A percentile compares a stretch with the other conserved stretches of the same genome.
These are phyloP conservation scores for Heterobasidion occidentale DNA, from an alignment of 1,284 basidiomycete species.

Conservation along the genomic window DNA sequence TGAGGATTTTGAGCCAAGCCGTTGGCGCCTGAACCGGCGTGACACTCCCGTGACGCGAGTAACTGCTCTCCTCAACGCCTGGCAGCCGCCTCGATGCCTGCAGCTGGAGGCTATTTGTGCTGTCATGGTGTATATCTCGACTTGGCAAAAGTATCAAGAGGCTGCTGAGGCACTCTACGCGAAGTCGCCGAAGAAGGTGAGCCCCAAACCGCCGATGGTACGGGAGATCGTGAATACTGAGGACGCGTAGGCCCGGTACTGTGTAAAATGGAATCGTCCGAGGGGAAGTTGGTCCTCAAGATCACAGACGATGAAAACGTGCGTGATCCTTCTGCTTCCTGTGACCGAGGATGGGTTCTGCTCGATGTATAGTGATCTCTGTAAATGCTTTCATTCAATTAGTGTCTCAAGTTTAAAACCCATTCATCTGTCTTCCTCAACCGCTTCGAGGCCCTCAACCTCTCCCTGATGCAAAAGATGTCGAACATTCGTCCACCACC, in stretches of 20 bases:
- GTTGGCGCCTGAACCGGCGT: too few relatives aligned
- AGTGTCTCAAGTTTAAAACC: conserved; percentile 95
- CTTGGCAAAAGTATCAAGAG: conserved; percentile 82
- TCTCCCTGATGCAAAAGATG: conserved; percentile 77
- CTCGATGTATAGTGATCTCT: not conserved
- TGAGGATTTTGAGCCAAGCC: too few relatives aligned
- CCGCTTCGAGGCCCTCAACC: conserved; percentile 88
- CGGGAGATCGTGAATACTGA: conserved; percentile 3
- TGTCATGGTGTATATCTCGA: conserved; percentile 67
- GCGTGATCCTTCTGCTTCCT: conserved; percentile 23
- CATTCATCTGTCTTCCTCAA: conserved; percentile 90
- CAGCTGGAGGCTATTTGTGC: not conserved
- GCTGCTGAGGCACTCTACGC: conserved; percentile 78
- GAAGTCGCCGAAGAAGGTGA: conserved; percentile 68
- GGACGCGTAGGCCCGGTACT: conserved; percentile 66
- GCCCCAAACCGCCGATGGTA: conserved; percentile 14
- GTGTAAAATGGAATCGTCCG: conserved; percentile 79
- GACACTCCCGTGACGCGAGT: too few relatives aligned
- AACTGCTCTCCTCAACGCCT: not conserved
- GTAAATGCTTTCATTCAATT: conserved; percentile 2
- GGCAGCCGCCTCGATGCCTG: conserved; percentile 16
- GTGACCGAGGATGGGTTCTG: not conserved
- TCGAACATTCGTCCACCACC: conserved; percentile 43
- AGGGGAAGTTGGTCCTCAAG: conserved; percentile 83
- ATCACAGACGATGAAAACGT: conserved; percentile 86